phyloP scores from a whole-genome alignment of 208 protist genomes.

The Acanthamoeba castellanii region DNA sequence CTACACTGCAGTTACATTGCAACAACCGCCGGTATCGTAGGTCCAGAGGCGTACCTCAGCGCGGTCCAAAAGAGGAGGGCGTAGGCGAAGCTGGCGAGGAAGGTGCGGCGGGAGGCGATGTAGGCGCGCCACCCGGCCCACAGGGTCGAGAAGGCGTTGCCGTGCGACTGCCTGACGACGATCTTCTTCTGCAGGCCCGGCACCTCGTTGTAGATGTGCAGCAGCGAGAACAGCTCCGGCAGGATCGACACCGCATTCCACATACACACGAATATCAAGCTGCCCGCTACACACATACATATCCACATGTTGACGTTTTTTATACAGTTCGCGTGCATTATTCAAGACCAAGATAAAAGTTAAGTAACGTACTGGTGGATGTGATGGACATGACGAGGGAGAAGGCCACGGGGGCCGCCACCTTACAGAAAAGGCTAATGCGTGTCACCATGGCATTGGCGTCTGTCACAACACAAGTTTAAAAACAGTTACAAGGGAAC shows the following conservation, averaged over 20 bases:
- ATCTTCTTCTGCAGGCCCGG: constrained; percentile 18
- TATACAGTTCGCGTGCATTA: too few relatives aligned
- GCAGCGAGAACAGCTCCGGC: not conserved
- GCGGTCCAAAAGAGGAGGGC: constrained; percentile 54
- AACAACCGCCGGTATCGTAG: too few relatives aligned
- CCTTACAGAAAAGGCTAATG: constrained; percentile 41
- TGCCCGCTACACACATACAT: not conserved
- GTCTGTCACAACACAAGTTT: not conserved
- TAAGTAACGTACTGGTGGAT: constrained; percentile 9
- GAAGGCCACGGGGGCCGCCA: constrained; percentile 39
- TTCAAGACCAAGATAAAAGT: too few relatives aligned
- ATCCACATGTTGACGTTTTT: too few relatives aligned
- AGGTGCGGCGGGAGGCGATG: not conserved
- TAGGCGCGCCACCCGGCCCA: constrained; percentile 17
- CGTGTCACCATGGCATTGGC: constrained; percentile 62
- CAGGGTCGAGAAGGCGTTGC: constrained; percentile 29
- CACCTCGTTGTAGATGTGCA: constrained; percentile 5
- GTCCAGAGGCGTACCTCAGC: not conserved
- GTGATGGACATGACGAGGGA: constrained; percentile 20
- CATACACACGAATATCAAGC: constrained; percentile 4
- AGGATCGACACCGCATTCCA: constrained; percentile 49
- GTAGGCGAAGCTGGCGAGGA: constrained; percentile 64
- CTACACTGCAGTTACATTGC: not conserved
- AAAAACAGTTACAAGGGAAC: too few relatives aligned
- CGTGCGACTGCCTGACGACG: not conserved